These are phyloP conservation scores for Candida xyloterini DNA, from an alignment of 805 yeast species.

Conservation along the genomic window DNA sequence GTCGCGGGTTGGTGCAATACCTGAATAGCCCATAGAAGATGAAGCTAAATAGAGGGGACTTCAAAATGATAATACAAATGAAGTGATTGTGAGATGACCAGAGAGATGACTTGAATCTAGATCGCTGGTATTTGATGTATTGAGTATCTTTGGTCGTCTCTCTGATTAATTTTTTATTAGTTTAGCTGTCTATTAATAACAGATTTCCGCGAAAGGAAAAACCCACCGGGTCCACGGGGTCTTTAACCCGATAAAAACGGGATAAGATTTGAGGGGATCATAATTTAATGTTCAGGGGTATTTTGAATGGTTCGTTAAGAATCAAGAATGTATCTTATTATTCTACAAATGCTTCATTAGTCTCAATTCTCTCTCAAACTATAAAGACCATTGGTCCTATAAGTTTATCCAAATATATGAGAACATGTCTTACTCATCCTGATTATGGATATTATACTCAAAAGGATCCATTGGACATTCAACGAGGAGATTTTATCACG, in stretches of 20 bases:
- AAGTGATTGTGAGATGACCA: no score
- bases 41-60: neutral
- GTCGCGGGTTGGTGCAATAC: neutral
- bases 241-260: neutral
- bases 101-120: no score
- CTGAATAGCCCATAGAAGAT: neutral
- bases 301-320: neutral
- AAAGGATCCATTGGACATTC: slow-evolving; percentile 55
- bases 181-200: neutral
- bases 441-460: slow-evolving; percentile 76
- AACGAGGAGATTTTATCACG: slow-evolving; percentile 71
- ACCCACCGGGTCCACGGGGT: neutral
- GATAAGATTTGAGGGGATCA: neutral
- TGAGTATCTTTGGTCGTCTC: no score
- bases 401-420: slow-evolving; percentile 69
- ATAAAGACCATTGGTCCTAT: slow-evolving; percentile 75
- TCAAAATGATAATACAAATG: no score
- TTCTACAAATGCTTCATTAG: neutral
- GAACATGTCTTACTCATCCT: slow-evolving; percentile 79
- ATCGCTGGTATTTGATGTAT: no score
- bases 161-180: neutral
- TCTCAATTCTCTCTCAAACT: slow-evolving; percentile 40
- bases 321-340: no score
- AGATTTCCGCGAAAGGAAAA: slow-evolving; percentile 2
- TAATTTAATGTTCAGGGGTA: neutral